These are phyloP conservation scores for Naganishia antarctica DNA, from an alignment of 768 basidiomycete genomes.

Conservation along the genomic window DNA sequence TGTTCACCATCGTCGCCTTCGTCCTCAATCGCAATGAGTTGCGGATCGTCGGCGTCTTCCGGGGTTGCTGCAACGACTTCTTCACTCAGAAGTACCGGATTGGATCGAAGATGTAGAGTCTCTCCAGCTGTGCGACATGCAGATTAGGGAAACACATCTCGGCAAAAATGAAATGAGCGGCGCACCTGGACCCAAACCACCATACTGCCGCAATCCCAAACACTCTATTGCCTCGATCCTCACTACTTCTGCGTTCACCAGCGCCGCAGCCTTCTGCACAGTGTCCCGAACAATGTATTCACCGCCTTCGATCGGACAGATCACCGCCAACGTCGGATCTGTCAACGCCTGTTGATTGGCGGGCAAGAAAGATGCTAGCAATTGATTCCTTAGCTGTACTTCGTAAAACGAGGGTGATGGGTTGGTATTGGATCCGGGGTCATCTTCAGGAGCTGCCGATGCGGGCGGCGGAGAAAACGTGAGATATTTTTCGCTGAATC, in stretches of 20 bases:
- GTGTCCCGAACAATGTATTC: constrained; percentile 75
- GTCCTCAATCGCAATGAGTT: constrained; percentile 44
- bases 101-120: not conserved
- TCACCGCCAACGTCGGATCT: constrained; percentile 71
- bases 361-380: constrained; percentile 6
- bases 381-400: constrained; percentile 2
- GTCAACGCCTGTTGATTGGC: not conserved
- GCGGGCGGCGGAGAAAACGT: not conserved
- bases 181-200: constrained; percentile 58
- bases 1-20: constrained; percentile 45
- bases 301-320: constrained; percentile 83
- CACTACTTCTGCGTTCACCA: constrained; percentile 72
- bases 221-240: constrained; percentile 72
- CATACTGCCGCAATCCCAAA: constrained; percentile 57
- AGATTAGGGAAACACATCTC: constrained; percentile 23
- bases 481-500: constrained; percentile 13
- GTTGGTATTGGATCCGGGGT: not conserved
- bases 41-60: constrained; percentile 30
- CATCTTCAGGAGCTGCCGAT: not conserved
- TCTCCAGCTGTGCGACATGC: constrained; percentile 7
- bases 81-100: constrained; percentile 59
- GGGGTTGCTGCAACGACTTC: constrained; percentile 36
- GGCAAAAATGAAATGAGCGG: not conserved
- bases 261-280: constrained; percentile 68
- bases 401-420: not conserved